Conservation (phyloP, 306 rosid species). For the Mimosa pudica region DNA sequence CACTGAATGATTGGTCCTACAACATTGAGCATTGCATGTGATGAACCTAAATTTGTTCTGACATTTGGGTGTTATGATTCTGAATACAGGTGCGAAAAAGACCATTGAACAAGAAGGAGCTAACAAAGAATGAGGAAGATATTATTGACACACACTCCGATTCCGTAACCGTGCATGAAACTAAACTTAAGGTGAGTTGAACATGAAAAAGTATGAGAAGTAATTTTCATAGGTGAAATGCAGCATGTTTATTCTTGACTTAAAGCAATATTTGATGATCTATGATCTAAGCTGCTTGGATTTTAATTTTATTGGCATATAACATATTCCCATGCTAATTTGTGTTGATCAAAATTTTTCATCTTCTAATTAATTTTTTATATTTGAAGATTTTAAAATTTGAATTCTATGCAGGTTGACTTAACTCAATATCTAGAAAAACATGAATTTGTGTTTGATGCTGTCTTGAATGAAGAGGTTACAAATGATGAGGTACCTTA, state of each 20-base stretch:
- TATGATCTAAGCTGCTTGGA: constrained; percentile 5
- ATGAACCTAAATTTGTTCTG: constrained; percentile 11
- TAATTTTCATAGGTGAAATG: not conserved
- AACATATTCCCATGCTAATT: not conserved
- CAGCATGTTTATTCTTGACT: not conserved
- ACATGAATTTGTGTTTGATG: constrained; percentile 92
- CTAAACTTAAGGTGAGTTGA: constrained; percentile 77
- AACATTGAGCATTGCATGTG: not conserved
- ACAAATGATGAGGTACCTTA: constrained; percentile 79
- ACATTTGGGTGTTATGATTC: constrained; percentile 1
- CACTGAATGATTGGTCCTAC: not conserved
- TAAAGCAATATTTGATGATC: not conserved
- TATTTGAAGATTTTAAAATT: not conserved
- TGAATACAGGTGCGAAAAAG: constrained; percentile 86
- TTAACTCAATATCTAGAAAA: constrained; percentile 82
- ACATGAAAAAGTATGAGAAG: not conserved
- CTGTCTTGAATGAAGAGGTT: constrained; percentile 90
- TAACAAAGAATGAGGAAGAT: constrained; percentile 83
- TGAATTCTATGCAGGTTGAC: constrained; percentile 65
- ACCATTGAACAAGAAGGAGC: constrained; percentile 87
- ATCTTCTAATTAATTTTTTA: constrained; percentile 12
- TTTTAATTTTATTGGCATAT: constrained; percentile 16
- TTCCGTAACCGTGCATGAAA: constrained; percentile 78
- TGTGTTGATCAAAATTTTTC: constrained; percentile 10
- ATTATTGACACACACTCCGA: constrained; percentile 69